phyloP scores from a whole-genome alignment of 352 stramenopile genomes.

The Globisporangium canariense region DNA sequence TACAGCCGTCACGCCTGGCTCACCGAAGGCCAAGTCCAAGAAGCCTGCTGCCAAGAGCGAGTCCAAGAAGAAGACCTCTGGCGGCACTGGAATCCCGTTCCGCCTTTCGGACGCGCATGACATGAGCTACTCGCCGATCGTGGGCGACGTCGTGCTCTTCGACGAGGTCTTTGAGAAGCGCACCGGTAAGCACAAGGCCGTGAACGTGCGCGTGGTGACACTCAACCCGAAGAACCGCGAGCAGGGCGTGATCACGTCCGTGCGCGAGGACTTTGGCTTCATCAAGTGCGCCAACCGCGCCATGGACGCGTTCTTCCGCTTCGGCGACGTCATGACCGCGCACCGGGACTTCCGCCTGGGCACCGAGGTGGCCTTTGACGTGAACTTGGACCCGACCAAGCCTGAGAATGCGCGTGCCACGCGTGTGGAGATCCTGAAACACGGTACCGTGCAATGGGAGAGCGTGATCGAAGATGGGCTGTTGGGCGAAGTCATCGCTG shows the following conservation, averaged over 20 bases:
- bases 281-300: constrained; percentile 75
- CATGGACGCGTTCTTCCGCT: constrained; percentile 72
- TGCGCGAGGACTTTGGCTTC: constrained; percentile 83
- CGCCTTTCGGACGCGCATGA: constrained; percentile 59
- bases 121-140: constrained; percentile 55
- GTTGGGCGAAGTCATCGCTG: constrained; percentile 38
- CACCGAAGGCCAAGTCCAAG: constrained; percentile 1
- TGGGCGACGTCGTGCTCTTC: constrained; percentile 61
- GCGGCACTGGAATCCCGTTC: constrained; percentile 39
- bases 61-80: constrained; percentile 44
- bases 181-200: constrained; percentile 45
- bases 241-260: constrained; percentile 54
- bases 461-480: constrained; percentile 34
- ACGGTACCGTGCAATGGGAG: constrained; percentile 68
- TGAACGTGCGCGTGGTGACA: constrained; percentile 58
- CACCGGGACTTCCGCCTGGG: constrained; percentile 43
- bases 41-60: constrained; percentile 17
- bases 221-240: constrained; percentile 70
- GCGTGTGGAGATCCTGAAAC: constrained; percentile 53
- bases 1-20: not conserved
- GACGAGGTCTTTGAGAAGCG: constrained; percentile 75
- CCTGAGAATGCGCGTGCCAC: constrained; percentile 55
- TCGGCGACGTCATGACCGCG: constrained; percentile 69
- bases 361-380: constrained; percentile 73
- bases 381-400: constrained; percentile 38